Evolutionary conservation across 108 stramenopile species (phyloP), one percentile per base, ranked within the genome.

Genomic region (Fistulifera pelliculosa): DNA sequence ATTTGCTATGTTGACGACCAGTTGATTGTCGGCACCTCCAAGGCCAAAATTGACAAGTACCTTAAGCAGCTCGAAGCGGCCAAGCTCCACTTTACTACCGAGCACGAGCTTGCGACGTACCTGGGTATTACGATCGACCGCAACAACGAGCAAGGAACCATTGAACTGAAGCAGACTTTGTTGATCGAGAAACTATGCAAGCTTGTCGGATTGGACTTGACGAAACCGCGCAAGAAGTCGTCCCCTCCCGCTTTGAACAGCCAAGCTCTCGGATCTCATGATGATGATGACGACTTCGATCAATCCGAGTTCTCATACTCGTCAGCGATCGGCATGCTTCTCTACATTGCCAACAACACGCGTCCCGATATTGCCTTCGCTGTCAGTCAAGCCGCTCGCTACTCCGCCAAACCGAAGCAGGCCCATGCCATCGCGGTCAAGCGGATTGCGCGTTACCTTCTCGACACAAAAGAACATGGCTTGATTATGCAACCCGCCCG

Each of bases 1-100:
- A 51, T 72, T 10, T 17, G 72, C 5, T 72, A 77, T 49, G 52
- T 58, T 1, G 68, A 77, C 56, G 68, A 73, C 38, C 51, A 55
- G 1, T 45, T 73, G 1, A 45, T 77, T 17, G 47, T 55, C 17
- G 65, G 65, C 0, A 59, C 68, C 1, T 40, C 42, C 31, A 44
- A 66, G 28, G 47, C 61, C 4, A 44, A 59, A 54, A 24, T 72
- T 1, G 19, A 53, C 8, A 11, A 58, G 11, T 1, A 48, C 5
- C 27, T 73, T 24, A 56, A 49, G 19, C 49, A 73, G 7, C 54
- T 70, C 1, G 48, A 66, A 2, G 13, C 35, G 47, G 47, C 28
- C 43, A 27, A 43, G 5, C 58, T 60, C 28, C 21, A 64, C 49
- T 60, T 70, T 2, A 62, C 65, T 26, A 62, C 54, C 28, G 66